phyloP scores from a whole-genome alignment of 257 asterid species.

The Pogostemon cablin region DNA sequence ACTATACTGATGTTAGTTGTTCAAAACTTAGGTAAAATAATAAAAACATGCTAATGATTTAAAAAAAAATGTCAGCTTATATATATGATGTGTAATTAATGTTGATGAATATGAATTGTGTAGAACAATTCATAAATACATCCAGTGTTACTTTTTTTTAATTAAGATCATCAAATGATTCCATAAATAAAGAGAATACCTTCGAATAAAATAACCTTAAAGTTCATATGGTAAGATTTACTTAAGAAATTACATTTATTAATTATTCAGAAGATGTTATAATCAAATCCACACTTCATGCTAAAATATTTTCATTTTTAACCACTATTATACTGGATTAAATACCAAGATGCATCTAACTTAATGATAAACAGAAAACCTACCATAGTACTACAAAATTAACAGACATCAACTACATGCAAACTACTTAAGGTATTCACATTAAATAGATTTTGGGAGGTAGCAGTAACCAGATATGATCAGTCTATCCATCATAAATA shows the following conservation, averaged over 20 bases:
- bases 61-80: no score
- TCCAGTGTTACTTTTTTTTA: no score
- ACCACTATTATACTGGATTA: constrained; percentile 2
- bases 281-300: not conserved
- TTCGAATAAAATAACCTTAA: constrained; percentile 11
- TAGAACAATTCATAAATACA: no score
- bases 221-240: constrained; percentile 5
- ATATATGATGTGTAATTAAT: no score
- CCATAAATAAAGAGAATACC: constrained; percentile 3
- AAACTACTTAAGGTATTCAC: constrained; percentile 19
- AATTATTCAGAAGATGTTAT: constrained; percentile 4
- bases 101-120: no score
- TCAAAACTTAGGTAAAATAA: no score
- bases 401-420: not conserved
- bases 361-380: not conserved
- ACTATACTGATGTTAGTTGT: no score
- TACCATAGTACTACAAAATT: not conserved
- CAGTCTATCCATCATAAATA: not conserved
- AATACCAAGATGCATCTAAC: not conserved
- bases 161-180: not conserved
- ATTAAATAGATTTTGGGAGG: constrained; percentile 24
- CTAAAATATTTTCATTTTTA: constrained; percentile 1
- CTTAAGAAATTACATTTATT: not conserved
- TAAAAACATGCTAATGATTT: no score
- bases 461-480: constrained; percentile 14